Evolutionary conservation across 495 filamentous ascomycete species (phyloP), one percentile per base, ranked within the genome.

Genomic region (Bacidia rubella): DNA sequence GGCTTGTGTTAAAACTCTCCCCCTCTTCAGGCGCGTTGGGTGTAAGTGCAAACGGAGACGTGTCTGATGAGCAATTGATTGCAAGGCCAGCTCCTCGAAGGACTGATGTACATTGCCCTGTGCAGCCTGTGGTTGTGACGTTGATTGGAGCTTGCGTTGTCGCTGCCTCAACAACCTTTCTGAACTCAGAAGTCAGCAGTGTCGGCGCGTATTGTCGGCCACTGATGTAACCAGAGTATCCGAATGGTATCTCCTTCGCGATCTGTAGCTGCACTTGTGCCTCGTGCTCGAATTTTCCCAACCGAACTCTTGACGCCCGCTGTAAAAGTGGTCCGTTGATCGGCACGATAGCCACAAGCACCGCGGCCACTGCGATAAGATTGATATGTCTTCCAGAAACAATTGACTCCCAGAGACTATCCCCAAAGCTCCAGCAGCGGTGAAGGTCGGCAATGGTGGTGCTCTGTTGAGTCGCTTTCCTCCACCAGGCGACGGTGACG

Each of bases 271-370:
- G 1, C 15, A 35, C 12, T 11, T 42, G 25, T 12, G 35, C 12
- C 15, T 17, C 7, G 25, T 20, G 17, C 21, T 21, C 15, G 19
- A 47, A 21, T 19, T 12, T 55, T 49, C 53, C 49, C 1, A 7
- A 3, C 2, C 23, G 48, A 1, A 55, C 52, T 11, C 22, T 45
- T 9, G 55, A 55, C 26, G 55, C 55, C 4, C 53, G 27, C 38
- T 57, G 55, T 21, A 57, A 26, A 15, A 57, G 54, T 11, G 55
- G 55, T 9, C 55, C 55, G 40, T 57, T 47, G 38, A 57, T 54
- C 7, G 43, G 24, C 5, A 26, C 54, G 20, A 57, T 20, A 12
- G 54, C 40, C 12, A 47, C 42, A 4, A 57, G 47, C 5, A 57
- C n/a, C n/a, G 21, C 46, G 11, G 52, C 54, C 9, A 54, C 22